Percentiles rank a stretch among this genome's conserved stretches.
phyloP scores from a whole-genome alignment of 1,284 basidiomycete species.

The Cryptococcus amylolentus region DNA sequence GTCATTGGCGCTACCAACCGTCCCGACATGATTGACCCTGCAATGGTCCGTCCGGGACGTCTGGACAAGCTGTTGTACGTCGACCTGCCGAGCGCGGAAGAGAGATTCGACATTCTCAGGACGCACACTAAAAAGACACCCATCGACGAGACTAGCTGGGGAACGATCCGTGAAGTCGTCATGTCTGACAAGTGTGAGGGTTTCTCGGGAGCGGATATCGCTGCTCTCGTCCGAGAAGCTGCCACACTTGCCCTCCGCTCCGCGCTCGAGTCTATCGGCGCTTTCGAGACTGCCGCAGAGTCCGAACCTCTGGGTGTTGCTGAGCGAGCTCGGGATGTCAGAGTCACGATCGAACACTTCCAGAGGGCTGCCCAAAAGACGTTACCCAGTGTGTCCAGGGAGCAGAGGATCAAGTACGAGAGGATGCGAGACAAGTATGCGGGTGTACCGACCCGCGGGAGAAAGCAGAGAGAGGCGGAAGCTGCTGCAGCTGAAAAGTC shows the following conservation, averaged over 20 bases:
- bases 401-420: constrained; percentile 79
- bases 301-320: constrained; percentile 19
- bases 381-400: constrained; percentile 74
- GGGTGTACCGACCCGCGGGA: constrained; percentile 55
- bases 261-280: constrained; percentile 62
- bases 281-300: constrained; percentile 54
- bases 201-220: constrained; percentile 85
- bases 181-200: constrained; percentile 65
- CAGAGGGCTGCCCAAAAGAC: constrained; percentile 72
- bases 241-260: constrained; percentile 77
- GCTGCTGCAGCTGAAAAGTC: constrained; percentile 1
- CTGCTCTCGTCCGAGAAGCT: constrained; percentile 82
- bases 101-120: constrained; percentile 80
- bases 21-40: constrained; percentile 99
- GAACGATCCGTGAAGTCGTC: constrained; percentile 41
- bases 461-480: constrained; percentile 34
- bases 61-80: constrained; percentile 96
- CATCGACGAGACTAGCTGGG: constrained; percentile 52
- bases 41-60: constrained; percentile 94
- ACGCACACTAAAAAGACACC: constrained; percentile 72
- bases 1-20: constrained; percentile 96
- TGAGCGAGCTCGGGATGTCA: constrained; percentile 41
- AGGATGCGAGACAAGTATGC: constrained; percentile 73
- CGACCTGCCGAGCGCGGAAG: constrained; percentile 72
- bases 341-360: constrained; percentile 63